A percentile compares a stretch with the other conserved stretches of the same genome.
phyloP scores from a whole-genome alignment of 345 rosid species.

The Aegle marmelos region DNA sequence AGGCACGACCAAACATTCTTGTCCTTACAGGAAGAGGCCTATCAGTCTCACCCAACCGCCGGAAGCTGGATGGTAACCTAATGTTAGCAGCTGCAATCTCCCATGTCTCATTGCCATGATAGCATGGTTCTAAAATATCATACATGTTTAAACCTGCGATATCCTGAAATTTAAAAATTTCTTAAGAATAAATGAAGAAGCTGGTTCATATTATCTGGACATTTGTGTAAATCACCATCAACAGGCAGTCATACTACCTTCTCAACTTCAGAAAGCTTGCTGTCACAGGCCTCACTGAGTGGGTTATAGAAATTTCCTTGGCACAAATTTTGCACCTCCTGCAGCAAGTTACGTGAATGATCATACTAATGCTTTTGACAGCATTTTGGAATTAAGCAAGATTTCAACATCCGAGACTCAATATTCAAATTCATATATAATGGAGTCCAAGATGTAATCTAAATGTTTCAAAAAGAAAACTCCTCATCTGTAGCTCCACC shows the following conservation, averaged over 20 bases:
- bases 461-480: not conserved
- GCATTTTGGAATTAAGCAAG: not conserved
- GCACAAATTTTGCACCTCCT: slow-evolving; percentile 64
- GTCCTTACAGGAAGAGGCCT: slow-evolving; percentile 63
- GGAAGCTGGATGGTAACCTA: slow-evolving; percentile 71
- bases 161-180: slow-evolving; percentile 35
- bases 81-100: slow-evolving; percentile 13
- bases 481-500: not conserved
- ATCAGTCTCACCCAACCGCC: slow-evolving; percentile 54
- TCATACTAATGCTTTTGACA: not conserved
- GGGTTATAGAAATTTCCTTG: slow-evolving; percentile 47
- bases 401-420: not conserved
- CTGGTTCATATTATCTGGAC: not conserved
- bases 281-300: slow-evolving; percentile 18
- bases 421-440: not conserved
- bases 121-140: slow-evolving; percentile 86
- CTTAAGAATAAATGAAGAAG: slow-evolving; percentile 9
- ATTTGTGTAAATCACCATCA: slow-evolving; percentile 2
- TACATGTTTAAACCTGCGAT: slow-evolving; percentile 60
- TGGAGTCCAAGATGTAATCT: not conserved
- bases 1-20: slow-evolving; percentile 90
- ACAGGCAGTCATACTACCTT: slow-evolving; percentile 31
- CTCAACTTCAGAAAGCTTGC: slow-evolving; percentile 49
- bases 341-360: slow-evolving; percentile 20
- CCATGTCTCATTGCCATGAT: slow-evolving; percentile 30